Conservation (phyloP, 345 rosid genomes). For the Kernera saxatilis region DNA sequence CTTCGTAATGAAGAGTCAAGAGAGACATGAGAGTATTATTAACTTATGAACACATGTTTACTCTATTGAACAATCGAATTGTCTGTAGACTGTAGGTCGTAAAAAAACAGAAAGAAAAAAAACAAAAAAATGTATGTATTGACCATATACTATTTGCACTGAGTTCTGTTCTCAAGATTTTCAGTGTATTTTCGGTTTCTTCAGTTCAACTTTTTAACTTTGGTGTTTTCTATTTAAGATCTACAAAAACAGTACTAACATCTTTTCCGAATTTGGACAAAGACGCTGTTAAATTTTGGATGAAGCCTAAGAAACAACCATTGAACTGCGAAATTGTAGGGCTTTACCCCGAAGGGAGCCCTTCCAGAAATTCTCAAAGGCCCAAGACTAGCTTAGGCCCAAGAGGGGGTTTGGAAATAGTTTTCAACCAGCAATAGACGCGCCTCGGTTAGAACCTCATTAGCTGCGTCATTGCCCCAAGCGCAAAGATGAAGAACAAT, state of each 20-base stretch:
- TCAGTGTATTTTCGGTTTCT: neutral
- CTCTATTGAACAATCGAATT: neutral
- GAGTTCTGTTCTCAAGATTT: neutral
- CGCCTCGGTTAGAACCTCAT: no score
- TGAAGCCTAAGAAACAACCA: neutral
- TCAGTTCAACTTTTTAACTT: neutral
- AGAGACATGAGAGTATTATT: conserved; percentile 26
- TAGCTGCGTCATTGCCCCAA: no score
- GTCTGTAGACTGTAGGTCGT: conserved; percentile 12
- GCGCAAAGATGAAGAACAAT: no score
- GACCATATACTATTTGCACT: neutral
- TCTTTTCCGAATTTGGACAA: no score
- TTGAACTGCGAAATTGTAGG: neutral
- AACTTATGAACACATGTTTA: conserved; percentile 13
- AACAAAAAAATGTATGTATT: conserved; percentile 1
- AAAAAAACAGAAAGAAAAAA: neutral
- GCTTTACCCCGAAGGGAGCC: neutral
- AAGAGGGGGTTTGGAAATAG: neutral
- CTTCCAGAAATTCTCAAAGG: neutral
- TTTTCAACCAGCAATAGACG: no score
- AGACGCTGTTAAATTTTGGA: no score
- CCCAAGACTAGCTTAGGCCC: neutral
- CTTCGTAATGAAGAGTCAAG: neutral
- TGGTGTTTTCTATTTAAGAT: neutral
- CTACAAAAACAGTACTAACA: no score